Conservation (phyloP, 495 filamentous ascomycete genomes). For the Penicillium maclennaniae region DNA sequence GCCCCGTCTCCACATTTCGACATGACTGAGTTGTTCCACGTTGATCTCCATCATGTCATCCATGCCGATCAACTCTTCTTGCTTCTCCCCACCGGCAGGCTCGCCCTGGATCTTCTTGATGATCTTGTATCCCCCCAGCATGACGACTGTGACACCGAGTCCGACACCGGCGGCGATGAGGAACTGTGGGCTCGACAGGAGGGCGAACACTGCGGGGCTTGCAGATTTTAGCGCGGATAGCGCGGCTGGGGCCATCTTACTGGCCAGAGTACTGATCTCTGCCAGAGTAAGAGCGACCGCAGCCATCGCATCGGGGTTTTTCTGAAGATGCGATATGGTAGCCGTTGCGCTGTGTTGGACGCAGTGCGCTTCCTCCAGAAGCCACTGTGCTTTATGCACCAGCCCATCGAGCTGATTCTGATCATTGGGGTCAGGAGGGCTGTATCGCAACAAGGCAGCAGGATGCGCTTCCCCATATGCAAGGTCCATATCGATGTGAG, state of each 20-base stretch:
- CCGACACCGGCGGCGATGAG: slow-evolving; percentile 87
- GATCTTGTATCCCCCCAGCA: slow-evolving; percentile 95
- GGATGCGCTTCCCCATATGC: slow-evolving; percentile 67
- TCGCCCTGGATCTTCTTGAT: slow-evolving; percentile 70
- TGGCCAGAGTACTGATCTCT: slow-evolving; percentile 76
- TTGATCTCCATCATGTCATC: slow-evolving; percentile 58
- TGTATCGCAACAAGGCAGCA: slow-evolving; percentile 36
- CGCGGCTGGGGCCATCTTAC: slow-evolving; percentile 81
- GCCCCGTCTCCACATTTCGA: slow-evolving; percentile 83
- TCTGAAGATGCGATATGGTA: slow-evolving; percentile 83
- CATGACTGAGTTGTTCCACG: slow-evolving; percentile 55
- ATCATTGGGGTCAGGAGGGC: slow-evolving; percentile 39
- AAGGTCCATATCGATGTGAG: slow-evolving; percentile 78
- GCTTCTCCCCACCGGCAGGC: slow-evolving; percentile 1
- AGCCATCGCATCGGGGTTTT: slow-evolving; percentile 88
- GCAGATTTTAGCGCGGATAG: slow-evolving; percentile 69
- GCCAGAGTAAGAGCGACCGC: slow-evolving; percentile 90
- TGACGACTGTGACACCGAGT: slow-evolving; percentile 84
- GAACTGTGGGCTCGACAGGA: slow-evolving; percentile 89
- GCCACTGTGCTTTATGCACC: slow-evolving; percentile 62
- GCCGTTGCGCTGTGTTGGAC: slow-evolving; percentile 76
- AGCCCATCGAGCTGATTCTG: slow-evolving; percentile 57
- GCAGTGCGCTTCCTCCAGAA: slow-evolving; percentile 83
- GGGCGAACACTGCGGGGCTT: slow-evolving; percentile 77
- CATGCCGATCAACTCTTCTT: slow-evolving; percentile 31